A percentile compares a stretch with the other conserved stretches of the same genome.
phyloP scores from a whole-genome alignment of 768 basidiomycete genomes.

The Dictyophora rubrovolvata region DNA sequence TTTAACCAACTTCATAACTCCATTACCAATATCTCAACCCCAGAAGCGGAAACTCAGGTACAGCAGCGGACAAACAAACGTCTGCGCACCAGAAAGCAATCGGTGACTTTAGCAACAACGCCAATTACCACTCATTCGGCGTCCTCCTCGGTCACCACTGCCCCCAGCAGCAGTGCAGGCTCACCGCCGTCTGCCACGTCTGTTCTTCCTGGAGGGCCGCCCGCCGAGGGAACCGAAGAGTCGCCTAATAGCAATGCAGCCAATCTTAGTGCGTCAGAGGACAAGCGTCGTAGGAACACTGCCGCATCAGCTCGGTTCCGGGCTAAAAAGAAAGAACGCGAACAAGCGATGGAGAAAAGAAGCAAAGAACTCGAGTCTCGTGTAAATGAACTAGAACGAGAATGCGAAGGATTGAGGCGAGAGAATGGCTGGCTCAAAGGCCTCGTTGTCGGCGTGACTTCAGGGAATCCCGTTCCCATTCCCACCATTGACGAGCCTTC shows the following conservation, averaged over 20 bases:
- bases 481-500: neutral
- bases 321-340: conserved; percentile 92
- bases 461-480: neutral
- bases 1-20: conserved; percentile 24
- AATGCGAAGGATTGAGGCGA: conserved; percentile 77
- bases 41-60: conserved; percentile 26
- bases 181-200: conserved; percentile 23
- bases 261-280: conserved; percentile 52
- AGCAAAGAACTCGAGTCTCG: conserved; percentile 76
- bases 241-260: conserved; percentile 13
- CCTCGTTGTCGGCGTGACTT: conserved; percentile 75
- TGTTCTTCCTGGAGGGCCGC: neutral
- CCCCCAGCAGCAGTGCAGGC: conserved; percentile 36
- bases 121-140: conserved; percentile 13
- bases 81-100: conserved; percentile 13
- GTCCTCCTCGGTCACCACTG: conserved; percentile 19
- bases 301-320: conserved; percentile 90
- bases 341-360: conserved; percentile 76
- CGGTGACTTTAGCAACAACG: conserved; percentile 14
- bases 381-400: conserved; percentile 76
- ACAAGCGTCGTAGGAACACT: conserved; percentile 90
- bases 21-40: conserved; percentile 68
- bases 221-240: neutral
- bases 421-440: conserved; percentile 94
- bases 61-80: conserved; percentile 25